Percentiles rank a stretch among this genome's conserved stretches.
These are phyloP conservation scores for Penicillium psychrosexuale DNA, from an alignment of 2,329 filamentous ascomycete species.

Conservation along the genomic window DNA sequence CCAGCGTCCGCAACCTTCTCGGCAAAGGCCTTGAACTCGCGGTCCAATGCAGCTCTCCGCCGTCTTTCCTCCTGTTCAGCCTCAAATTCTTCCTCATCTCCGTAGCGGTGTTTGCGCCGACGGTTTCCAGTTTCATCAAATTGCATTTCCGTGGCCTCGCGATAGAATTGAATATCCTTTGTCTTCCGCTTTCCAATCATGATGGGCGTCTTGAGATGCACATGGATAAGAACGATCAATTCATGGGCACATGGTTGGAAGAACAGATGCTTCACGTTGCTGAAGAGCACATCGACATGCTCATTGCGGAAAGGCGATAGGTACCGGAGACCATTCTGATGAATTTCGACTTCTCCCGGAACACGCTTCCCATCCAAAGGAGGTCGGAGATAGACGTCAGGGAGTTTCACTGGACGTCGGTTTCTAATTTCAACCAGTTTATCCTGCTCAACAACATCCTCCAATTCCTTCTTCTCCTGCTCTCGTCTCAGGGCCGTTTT, in stretches of 20 bases:
- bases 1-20: conserved; percentile 97
- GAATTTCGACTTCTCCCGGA: conserved; percentile 92
- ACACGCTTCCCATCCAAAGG: conserved; percentile 96
- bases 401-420: conserved; percentile 82
- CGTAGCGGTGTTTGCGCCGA: conserved; percentile 95
- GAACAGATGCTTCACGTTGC: conserved; percentile 97
- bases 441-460: conserved; percentile 97
- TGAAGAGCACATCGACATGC: conserved; percentile 92
- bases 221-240: conserved; percentile 95
- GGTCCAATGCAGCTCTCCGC: conserved; percentile 85
- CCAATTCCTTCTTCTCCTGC: conserved; percentile 99
- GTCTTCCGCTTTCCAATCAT: conserved; percentile 99
- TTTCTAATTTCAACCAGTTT: conserved; percentile 94
- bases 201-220: conserved; percentile 96
- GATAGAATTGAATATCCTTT: conserved; percentile 96
- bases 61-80: conserved; percentile 95
- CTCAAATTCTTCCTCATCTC: conserved; percentile 98
- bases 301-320: conserved; percentile 75
- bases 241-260: conserved; percentile 97
- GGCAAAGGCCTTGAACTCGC: conserved; percentile 91
- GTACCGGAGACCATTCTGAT: conserved; percentile 98
- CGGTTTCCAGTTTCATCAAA: conserved; percentile 98
- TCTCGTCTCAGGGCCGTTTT: conserved; percentile 88
- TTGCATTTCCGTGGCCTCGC: conserved; percentile 96
- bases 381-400: conserved; percentile 93